Percentiles rank a stretch among this genome's conserved stretches.
Conservation (phyloP, 148 eudicot genomes). For the Pharnaceum exiguum region DNA sequence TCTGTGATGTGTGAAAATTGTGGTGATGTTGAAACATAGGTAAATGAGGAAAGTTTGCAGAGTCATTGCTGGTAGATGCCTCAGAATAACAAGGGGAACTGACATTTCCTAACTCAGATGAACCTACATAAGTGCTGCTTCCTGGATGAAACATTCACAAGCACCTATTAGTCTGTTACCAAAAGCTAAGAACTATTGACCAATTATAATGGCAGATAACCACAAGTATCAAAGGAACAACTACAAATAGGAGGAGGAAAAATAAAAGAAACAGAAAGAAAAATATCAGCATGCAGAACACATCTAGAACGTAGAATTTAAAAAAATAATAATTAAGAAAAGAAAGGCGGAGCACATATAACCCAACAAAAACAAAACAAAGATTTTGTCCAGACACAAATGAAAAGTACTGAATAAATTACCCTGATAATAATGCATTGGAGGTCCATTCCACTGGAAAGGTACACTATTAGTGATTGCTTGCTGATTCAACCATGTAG, state of each 20-base stretch:
- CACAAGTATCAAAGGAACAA: too few species aligned
- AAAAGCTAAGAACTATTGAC: too few species aligned
- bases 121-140: slow-evolving; percentile 35
- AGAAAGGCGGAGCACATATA: too few species aligned
- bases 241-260: too few species aligned
- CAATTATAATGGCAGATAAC: too few species aligned
- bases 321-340: too few species aligned
- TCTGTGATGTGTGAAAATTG: slow-evolving; percentile 47
- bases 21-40: slow-evolving; percentile 54
- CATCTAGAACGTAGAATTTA: too few species aligned
- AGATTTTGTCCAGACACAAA: not conserved
- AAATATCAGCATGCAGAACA: too few species aligned
- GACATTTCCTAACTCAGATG: slow-evolving; percentile 43
- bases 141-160: too few species aligned
- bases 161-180: too few species aligned
- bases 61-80: slow-evolving; percentile 36
- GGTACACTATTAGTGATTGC: slow-evolving; percentile 33
- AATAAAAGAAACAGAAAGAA: too few species aligned
- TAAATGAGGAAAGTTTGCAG: slow-evolving; percentile 47
- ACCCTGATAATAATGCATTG: slow-evolving; percentile 65
- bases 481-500: slow-evolving; percentile 67
- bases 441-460: slow-evolving; percentile 51
- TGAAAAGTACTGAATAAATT: slow-evolving; percentile 5
- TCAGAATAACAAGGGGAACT: slow-evolving; percentile 54
- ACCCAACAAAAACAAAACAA: not conserved